Percentiles rank a stretch among this genome's conserved stretches.
These are phyloP conservation scores for Sisymbrium altissimum DNA, from an alignment of 345 rosid genomes.

Conservation along the genomic window DNA sequence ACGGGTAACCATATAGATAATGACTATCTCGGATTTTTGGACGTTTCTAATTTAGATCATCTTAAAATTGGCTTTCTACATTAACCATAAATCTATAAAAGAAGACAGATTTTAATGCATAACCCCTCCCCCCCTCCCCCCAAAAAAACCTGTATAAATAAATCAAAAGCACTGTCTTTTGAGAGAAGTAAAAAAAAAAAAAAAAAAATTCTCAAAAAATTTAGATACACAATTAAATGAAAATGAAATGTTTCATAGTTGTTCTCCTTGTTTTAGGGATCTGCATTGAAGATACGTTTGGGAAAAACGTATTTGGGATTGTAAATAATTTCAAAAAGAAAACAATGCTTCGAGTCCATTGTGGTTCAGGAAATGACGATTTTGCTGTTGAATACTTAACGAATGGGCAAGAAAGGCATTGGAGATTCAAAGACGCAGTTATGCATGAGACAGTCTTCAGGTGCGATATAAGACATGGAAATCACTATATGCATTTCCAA, in stretches of 20 bases:
- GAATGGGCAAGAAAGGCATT: neutral
- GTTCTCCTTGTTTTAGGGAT: constrained; percentile 12
- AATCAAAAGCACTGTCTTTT: neutral
- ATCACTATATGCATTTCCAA: neutral
- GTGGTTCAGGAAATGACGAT: constrained; percentile 1
- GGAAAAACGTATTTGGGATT: constrained; percentile 5
- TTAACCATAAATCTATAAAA: neutral
- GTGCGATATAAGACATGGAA: neutral
- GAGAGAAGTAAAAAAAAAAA: neutral
- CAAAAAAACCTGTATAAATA: neutral
- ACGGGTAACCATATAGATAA: too few species aligned
- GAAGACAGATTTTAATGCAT: constrained; percentile 18
- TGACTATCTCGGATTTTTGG: neutral
- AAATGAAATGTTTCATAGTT: constrained; percentile 10
- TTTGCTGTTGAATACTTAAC: neutral
- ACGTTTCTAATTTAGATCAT: neutral
- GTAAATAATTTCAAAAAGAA: neutral
- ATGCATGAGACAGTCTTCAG: neutral
- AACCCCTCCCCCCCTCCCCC: too few species aligned
- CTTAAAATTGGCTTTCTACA: neutral
- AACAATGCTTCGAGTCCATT: neutral
- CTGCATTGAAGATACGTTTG: constrained; percentile 1
- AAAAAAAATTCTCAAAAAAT: neutral
- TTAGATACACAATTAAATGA: neutral
- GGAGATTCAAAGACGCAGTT: neutral